A percentile compares a stretch with the other conserved stretches of the same genome.
These are phyloP conservation scores for Fraxinus pennsylvanica DNA, from an alignment of 257 asterid species.

Conservation along the genomic window DNA sequence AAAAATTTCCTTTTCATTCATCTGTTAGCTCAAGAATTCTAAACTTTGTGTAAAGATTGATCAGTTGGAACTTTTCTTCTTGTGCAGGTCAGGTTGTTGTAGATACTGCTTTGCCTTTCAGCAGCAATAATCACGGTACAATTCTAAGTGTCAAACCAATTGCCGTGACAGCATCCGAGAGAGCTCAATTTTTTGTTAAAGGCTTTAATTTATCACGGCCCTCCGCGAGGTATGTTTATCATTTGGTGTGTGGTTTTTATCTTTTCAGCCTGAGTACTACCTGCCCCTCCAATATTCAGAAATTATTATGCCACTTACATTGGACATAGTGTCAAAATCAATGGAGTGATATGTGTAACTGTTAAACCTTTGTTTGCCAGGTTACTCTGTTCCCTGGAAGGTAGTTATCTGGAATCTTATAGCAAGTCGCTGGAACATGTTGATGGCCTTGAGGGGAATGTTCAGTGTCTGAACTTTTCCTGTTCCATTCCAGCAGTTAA, in stretches of 20 bases:
- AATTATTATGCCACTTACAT: slow-evolving; percentile 5
- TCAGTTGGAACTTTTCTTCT: slow-evolving; percentile 22
- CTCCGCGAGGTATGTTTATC: slow-evolving; percentile 52
- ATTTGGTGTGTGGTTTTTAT: not conserved
- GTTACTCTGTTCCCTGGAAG: slow-evolving; percentile 48
- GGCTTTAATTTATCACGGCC: slow-evolving; percentile 58
- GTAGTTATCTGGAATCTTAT: slow-evolving; percentile 40
- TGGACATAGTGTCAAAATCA: too few species aligned
- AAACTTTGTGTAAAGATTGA: slow-evolving; percentile 20
- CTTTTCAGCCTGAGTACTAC: slow-evolving; percentile 11
- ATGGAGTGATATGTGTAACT: not conserved
- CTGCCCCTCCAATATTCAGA: slow-evolving; percentile 11
- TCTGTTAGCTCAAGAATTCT: not conserved
- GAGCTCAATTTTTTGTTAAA: slow-evolving; percentile 57
- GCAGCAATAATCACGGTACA: slow-evolving; percentile 35
- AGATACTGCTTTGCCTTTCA: slow-evolving; percentile 34
- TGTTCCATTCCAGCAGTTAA: slow-evolving; percentile 50
- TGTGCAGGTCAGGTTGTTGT: slow-evolving; percentile 55
- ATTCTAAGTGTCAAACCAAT: slow-evolving; percentile 65
- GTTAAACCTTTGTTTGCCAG: slow-evolving; percentile 28
- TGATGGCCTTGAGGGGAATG: slow-evolving; percentile 24
- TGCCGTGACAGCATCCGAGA: slow-evolving; percentile 61
- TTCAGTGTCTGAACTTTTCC: slow-evolving; percentile 45
- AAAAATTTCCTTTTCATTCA: not conserved
- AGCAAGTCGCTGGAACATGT: slow-evolving; percentile 24